These are phyloP conservation scores for Malassezia nana DNA, from an alignment of 1,284 basidiomycete species.

Conservation along the genomic window DNA sequence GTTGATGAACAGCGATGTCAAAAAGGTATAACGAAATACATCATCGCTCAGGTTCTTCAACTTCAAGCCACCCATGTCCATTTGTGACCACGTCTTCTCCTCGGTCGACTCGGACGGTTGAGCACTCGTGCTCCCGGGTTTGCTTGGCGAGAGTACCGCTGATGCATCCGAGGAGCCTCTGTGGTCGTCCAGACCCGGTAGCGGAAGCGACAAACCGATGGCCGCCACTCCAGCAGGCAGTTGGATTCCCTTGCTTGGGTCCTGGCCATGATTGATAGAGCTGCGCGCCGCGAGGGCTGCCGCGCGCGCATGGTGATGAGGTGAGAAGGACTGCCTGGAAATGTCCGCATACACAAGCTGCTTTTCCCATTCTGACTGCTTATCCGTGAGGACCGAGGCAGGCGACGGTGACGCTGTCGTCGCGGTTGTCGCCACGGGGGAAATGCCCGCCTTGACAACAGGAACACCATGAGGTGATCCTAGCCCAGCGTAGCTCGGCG, in stretches of 20 bases:
- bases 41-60: conserved; percentile 78
- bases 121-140: conserved; percentile 13
- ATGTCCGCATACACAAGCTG: conserved; percentile 45
- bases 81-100: conserved; percentile 61
- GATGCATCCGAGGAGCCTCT: conserved; percentile 15
- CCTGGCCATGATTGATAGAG: conserved; percentile 50
- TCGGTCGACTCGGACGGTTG: conserved; percentile 10
- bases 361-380: conserved; percentile 35
- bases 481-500: conserved; percentile 28
- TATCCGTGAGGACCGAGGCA: neutral
- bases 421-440: conserved; percentile 21
- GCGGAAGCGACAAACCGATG: conserved; percentile 48
- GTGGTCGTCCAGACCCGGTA: conserved; percentile 8
- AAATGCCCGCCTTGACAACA: conserved; percentile 28
- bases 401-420: conserved; percentile 24
- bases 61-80: conserved; percentile 91
- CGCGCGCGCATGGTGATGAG: conserved; percentile 55
- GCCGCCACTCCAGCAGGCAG: conserved; percentile 40
- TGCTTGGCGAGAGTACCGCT: conserved; percentile 14
- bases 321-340: conserved; percentile 52
- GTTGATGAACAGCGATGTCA: conserved; percentile 91
- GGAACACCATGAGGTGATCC: conserved; percentile 28
- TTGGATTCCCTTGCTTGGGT: conserved; percentile 50
- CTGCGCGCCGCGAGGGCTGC: conserved; percentile 55
- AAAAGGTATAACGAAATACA: conserved; percentile 81